Conservation (phyloP, 1,284 basidiomycete species). For the Pseudozyma tsukubaensis region DNA sequence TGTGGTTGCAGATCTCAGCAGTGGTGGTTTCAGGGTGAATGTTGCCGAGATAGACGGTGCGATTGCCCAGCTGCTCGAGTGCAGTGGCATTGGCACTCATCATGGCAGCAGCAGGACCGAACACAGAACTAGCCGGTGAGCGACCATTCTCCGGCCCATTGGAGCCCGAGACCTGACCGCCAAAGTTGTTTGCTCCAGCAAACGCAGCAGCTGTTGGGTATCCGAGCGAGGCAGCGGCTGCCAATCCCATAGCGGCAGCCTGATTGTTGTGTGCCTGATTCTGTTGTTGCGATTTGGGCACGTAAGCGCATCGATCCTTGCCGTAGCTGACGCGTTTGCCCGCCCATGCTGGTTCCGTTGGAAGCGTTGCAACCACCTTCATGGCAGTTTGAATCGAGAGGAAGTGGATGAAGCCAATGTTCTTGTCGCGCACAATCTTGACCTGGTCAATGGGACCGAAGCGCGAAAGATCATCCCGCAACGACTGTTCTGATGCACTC, state of each 20-base stretch:
- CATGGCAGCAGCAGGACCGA: slow-evolving; percentile 53
- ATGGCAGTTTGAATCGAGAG: slow-evolving; percentile 66
- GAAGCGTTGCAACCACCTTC: slow-evolving; percentile 63
- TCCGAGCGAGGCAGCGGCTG: slow-evolving; percentile 65
- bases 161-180: not conserved
- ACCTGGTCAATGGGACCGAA: slow-evolving; percentile 68
- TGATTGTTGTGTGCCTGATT: slow-evolving; percentile 68
- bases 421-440: slow-evolving; percentile 68
- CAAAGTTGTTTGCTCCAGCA: slow-evolving; percentile 21
- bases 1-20: slow-evolving; percentile 69
- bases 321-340: slow-evolving; percentile 66
- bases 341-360: slow-evolving; percentile 62
- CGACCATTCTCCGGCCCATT: slow-evolving; percentile 32
- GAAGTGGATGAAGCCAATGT: slow-evolving; percentile 68
- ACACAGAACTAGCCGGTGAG: slow-evolving; percentile 44
- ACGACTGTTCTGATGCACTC: slow-evolving; percentile 56
- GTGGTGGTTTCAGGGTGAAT: slow-evolving; percentile 67
- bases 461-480: slow-evolving; percentile 61
- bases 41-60: slow-evolving; percentile 68
- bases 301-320: slow-evolving; percentile 68
- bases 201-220: slow-evolving; percentile 60
- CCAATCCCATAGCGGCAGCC: slow-evolving; percentile 67
- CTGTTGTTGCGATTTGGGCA: slow-evolving; percentile 67
- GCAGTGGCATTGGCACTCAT: slow-evolving; percentile 48
- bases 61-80: slow-evolving; percentile 65